Evolutionary conservation across 306 rosid species (phyloP).

Genomic region (peach (Prunus persica)): DNA sequence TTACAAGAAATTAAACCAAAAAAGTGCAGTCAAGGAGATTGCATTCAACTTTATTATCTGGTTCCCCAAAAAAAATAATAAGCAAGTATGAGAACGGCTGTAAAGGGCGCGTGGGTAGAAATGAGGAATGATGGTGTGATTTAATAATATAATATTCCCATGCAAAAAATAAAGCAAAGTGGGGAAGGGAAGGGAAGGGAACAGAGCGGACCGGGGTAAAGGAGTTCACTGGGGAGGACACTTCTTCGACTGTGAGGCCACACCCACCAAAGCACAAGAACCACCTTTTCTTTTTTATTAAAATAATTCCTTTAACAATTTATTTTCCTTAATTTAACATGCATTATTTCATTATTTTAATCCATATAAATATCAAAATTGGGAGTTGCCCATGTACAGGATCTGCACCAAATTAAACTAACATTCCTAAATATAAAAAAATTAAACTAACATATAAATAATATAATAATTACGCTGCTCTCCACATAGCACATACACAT

Average conservation of each 20-base stretch:
- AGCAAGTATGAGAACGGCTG: not conserved
- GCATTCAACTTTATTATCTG: too few species aligned
- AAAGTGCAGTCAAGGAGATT: too few species aligned
- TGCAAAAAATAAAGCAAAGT: slow-evolving; percentile 15
- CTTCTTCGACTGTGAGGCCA: slow-evolving; percentile 9
- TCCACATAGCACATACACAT: not conserved
- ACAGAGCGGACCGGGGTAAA: slow-evolving; percentile 45
- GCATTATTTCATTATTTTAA: slow-evolving; percentile 13
- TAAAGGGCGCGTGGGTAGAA: slow-evolving; percentile 17
- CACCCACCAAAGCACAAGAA: slow-evolving; percentile 29
- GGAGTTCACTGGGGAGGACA: slow-evolving; percentile 45
- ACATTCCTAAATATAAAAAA: not conserved
- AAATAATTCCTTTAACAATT: slow-evolving; percentile 12
- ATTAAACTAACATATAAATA: not conserved
- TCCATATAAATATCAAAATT: slow-evolving; percentile 37
- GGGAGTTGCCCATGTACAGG: slow-evolving; percentile 26
- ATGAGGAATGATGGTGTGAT: not conserved
- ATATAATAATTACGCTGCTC: slow-evolving; percentile 5
- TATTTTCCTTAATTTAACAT: slow-evolving; percentile 33
- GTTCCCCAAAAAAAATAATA: too few species aligned
- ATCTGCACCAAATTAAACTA: slow-evolving; percentile 26
- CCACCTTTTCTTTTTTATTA: slow-evolving; percentile 16
- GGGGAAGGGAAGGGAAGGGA: slow-evolving; percentile 25
- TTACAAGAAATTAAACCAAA: too few species aligned
- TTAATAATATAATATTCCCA: slow-evolving; percentile 5